Percentiles rank a stretch among this genome's conserved stretches.
These are phyloP conservation scores for Spinellus fusiger DNA, from an alignment of 192 early-diverging fungal genomes.

Conservation along the genomic window DNA sequence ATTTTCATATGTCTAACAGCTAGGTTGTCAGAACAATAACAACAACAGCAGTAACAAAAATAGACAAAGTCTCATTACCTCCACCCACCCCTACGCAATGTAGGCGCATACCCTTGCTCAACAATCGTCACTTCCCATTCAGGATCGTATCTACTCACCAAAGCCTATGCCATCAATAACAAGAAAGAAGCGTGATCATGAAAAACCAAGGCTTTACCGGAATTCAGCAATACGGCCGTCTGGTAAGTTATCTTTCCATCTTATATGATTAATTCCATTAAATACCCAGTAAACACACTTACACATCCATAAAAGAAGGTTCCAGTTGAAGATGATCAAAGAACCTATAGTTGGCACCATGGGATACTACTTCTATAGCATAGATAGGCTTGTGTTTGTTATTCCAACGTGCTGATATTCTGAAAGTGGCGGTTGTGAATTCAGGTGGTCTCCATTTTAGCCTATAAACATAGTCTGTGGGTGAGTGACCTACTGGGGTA, in stretches of 20 bases:
- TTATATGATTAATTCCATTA: constrained; percentile 6
- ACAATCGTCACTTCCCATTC: constrained; percentile 46
- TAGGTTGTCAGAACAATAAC: neutral
- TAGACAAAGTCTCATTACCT: no score
- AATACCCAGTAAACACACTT: constrained; percentile 7
- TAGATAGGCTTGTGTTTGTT: constrained; percentile 48
- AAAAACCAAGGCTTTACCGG: constrained; percentile 22
- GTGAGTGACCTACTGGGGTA: neutral
- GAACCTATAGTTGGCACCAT: constrained; percentile 40
- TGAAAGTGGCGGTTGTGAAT: constrained; percentile 48
- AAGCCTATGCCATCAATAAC: neutral
- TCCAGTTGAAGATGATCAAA: constrained; percentile 51
- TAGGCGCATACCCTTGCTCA: constrained; percentile 44
- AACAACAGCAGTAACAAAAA: no score
- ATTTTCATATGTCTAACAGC: neutral
- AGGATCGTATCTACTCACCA: constrained; percentile 41
- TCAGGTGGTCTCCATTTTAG: constrained; percentile 58
- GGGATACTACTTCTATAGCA: constrained; percentile 34
- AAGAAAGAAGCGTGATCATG: neutral
- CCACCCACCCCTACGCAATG: constrained; percentile 45
- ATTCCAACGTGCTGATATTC: constrained; percentile 42
- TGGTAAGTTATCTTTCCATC: constrained; percentile 45
- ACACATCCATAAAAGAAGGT: constrained; percentile 33
- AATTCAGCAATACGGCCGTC: constrained; percentile 46
- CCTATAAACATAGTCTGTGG: constrained; percentile 25